Percentiles rank a stretch among this genome's conserved stretches.
Conservation (phyloP, 2,329 filamentous ascomycete species). For the Fusarium mangiferae region DNA sequence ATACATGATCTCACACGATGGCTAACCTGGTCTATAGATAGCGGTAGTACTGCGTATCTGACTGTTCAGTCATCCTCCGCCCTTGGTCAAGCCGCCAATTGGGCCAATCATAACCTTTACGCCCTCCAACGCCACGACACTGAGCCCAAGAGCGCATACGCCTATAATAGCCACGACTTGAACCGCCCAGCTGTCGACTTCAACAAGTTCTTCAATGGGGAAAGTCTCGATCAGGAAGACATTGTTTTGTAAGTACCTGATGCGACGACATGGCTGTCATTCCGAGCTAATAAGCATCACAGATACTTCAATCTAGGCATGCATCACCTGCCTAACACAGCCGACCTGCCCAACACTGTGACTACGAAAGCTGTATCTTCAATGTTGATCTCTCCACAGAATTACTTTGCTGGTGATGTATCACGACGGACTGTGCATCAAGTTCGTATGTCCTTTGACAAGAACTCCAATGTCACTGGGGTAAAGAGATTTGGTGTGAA, state of each 20-base stretch:
- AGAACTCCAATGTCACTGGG: conserved; percentile 7
- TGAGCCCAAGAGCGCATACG: conserved; percentile 58
- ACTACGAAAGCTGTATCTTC: conserved; percentile 25
- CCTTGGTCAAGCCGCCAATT: conserved; percentile 57
- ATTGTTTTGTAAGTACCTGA: conserved; percentile 14
- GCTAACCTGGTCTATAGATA: conserved; percentile 7
- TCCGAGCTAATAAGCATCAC: not conserved
- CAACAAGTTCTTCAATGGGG: conserved; percentile 18
- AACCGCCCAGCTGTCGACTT: conserved; percentile 52
- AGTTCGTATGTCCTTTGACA: conserved; percentile 16
- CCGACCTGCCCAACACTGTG: conserved; percentile 26
- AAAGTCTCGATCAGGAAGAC: conserved; percentile 26
- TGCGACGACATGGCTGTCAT: accelerated
- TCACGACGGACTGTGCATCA: conserved; percentile 25
- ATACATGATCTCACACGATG: accelerated
- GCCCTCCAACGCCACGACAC: conserved; percentile 63
- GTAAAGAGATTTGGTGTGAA: conserved; percentile 22
- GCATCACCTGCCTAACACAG: conserved; percentile 32
- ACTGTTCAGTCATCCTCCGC: conserved; percentile 61
- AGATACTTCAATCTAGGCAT: conserved; percentile 34
- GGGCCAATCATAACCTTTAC: conserved; percentile 62
- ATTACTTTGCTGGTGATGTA: conserved; percentile 18
- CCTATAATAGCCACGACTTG: conserved; percentile 57
- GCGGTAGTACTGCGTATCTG: conserved; percentile 49
- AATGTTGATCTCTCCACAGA: conserved; percentile 25